Evolutionary conservation across 768 basidiomycete species (phyloP).

Genomic region (Mycena vulgaris): DNA sequence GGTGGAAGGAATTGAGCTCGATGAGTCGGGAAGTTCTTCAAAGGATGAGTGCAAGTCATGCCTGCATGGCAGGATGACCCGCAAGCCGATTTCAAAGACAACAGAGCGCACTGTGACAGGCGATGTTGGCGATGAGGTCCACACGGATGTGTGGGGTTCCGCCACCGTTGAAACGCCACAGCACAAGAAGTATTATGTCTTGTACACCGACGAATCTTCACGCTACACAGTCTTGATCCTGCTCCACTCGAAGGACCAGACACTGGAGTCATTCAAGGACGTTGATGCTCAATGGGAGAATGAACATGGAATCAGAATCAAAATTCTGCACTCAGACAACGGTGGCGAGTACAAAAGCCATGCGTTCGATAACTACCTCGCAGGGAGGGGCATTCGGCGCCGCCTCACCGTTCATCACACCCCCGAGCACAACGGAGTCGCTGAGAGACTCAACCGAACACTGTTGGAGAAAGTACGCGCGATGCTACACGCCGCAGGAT

Average conservation of each 20-base stretch:
- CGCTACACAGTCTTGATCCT: slow-evolving; percentile 42
- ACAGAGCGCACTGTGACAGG: slow-evolving; percentile 32
- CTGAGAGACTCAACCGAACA: slow-evolving; percentile 53
- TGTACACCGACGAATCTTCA: slow-evolving; percentile 52
- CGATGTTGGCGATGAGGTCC: slow-evolving; percentile 49
- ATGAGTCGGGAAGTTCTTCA: slow-evolving; percentile 29
- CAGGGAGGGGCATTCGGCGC: slow-evolving; percentile 35
- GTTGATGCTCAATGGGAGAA: slow-evolving; percentile 44
- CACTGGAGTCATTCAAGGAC: slow-evolving; percentile 41
- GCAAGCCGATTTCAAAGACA: too few relatives aligned
- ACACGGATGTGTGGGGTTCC: slow-evolving; percentile 56
- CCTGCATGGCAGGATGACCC: too few relatives aligned
- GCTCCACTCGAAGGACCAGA: slow-evolving; percentile 47
- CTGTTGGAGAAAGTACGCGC: slow-evolving; percentile 49
- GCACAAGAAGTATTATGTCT: slow-evolving; percentile 48
- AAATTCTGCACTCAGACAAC: slow-evolving; percentile 45
- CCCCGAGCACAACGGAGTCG: slow-evolving; percentile 56
- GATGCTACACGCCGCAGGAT: slow-evolving; percentile 42
- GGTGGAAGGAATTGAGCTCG: slow-evolving; percentile 48
- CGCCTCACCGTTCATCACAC: slow-evolving; percentile 44
- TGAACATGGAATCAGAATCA: slow-evolving; percentile 45
- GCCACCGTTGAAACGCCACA: slow-evolving; percentile 40
- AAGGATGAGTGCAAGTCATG: slow-evolving; percentile 47
- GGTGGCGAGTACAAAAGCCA: slow-evolving; percentile 49
- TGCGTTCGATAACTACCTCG: slow-evolving; percentile 39